A percentile compares a stretch with the other conserved stretches of the same genome.
phyloP scores from a whole-genome alignment of 352 stramenopile species.

The Thalassiosira livingstoniorum region DNA sequence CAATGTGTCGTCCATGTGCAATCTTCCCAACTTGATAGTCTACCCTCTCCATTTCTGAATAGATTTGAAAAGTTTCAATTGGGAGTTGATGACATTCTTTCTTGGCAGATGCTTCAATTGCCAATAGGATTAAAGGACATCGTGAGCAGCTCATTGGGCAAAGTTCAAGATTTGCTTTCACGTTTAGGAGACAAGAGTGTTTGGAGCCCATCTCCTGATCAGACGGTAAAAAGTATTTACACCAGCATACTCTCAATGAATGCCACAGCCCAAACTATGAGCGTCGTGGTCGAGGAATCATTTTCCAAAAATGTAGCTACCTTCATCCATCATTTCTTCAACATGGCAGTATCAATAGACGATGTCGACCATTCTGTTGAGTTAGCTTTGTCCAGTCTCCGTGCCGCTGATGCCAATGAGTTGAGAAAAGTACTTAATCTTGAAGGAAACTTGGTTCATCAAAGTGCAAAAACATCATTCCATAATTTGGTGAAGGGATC shows the following conservation, averaged over 20 bases:
- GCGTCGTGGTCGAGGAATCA: background rate
- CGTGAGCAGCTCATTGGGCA: conserved; percentile 20
- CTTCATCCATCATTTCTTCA: conserved; percentile 35
- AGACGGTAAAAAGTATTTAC: conserved; percentile 68
- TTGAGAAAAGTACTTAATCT: conserved; percentile 36
- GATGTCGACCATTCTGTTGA: conserved; percentile 33
- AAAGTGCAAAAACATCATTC: conserved; percentile 28
- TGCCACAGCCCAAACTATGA: conserved; percentile 8
- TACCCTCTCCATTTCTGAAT: conserved; percentile 70
- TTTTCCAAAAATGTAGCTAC: conserved; percentile 22
- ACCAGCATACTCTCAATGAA: conserved; percentile 47
- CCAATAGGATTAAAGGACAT: conserved; percentile 39
- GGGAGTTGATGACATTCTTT: conserved; percentile 55
- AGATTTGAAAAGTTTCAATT: conserved; percentile 74
- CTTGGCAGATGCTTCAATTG: conserved; percentile 35
- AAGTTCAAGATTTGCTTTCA: conserved; percentile 41
- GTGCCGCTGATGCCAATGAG: conserved; percentile 23
- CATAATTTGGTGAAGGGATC: conserved; percentile 15
- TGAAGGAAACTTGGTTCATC: conserved; percentile 17
- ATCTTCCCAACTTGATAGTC: conserved; percentile 45
- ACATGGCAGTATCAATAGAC: conserved; percentile 25
- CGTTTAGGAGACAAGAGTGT: conserved; percentile 42
- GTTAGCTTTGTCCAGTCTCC: conserved; percentile 4
- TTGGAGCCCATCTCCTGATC: conserved; percentile 57
- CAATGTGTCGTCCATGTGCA: conserved; percentile 70